phyloP scores from a whole-genome alignment of 78 protist species.

The Planoprotostelium fungivorum region DNA sequence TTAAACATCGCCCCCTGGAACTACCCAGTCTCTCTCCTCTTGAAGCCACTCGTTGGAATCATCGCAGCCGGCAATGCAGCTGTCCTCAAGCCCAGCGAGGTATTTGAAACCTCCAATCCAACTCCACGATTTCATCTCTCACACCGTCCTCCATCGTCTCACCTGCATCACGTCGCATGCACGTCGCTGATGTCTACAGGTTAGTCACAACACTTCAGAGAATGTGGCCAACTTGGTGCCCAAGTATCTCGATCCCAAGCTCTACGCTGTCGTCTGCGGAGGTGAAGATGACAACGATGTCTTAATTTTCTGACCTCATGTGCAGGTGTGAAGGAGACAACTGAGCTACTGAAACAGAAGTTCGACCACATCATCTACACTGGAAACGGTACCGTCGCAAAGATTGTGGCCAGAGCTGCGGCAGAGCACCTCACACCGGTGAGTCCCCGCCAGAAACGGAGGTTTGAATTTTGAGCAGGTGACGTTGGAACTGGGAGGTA shows the following conservation, averaged over 20 bases:
- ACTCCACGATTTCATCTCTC: too few relatives aligned
- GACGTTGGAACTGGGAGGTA: constrained; percentile 93
- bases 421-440: constrained; percentile 83
- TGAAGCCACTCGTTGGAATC: constrained; percentile 79
- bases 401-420: constrained; percentile 66
- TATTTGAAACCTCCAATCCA: constrained; percentile 58
- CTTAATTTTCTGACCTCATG: neutral
- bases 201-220: constrained; percentile 7
- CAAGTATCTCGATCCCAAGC: constrained; percentile 37
- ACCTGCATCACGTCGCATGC: constrained; percentile 44
- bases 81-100: constrained; percentile 61
- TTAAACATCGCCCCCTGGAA: constrained; percentile 91
- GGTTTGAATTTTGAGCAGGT: neutral
- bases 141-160: too few relatives aligned
- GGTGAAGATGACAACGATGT: too few relatives aligned
- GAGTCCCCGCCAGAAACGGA: neutral
- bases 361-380: constrained; percentile 76
- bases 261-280: constrained; percentile 27
- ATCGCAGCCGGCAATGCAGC: constrained; percentile 91
- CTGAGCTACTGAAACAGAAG: constrained; percentile 44
- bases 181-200: neutral
- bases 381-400: constrained; percentile 76
- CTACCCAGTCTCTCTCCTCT: constrained; percentile 56
- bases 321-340: constrained; percentile 33
- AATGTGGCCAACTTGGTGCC: constrained; percentile 37